Conservation (phyloP, 768 basidiomycete genomes). For the Agaricus subrufescens region DNA sequence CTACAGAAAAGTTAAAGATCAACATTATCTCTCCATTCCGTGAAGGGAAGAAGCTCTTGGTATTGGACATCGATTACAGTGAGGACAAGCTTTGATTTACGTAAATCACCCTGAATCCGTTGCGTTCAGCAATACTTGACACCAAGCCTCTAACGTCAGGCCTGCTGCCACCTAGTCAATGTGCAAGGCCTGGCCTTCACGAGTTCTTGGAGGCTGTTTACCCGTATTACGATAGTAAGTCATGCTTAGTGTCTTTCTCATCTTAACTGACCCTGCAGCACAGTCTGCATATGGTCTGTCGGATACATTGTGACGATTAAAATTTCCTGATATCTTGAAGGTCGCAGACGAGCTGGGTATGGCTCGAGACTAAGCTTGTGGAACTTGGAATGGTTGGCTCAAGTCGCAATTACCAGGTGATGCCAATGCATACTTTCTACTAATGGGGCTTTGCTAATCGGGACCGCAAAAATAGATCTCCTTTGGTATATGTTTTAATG, state of each 20-base stretch:
- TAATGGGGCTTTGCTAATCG: background rate
- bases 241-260: background rate
- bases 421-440: background rate
- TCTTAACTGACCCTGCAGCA: background rate
- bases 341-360: conserved; percentile 86
- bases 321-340: conserved; percentile 26
- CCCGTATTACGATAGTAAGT: conserved; percentile 73
- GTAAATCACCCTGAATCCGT: conserved; percentile 7
- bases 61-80: conserved; percentile 91
- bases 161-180: conserved; percentile 73
- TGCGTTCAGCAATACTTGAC: conserved; percentile 65
- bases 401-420: conserved; percentile 63
- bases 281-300: conserved; percentile 75
- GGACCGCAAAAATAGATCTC: conserved; percentile 40
- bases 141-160: conserved; percentile 83
- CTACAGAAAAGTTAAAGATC: conserved; percentile 55
- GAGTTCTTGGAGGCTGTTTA: conserved; percentile 80
- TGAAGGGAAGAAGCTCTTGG: conserved; percentile 73
- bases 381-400: conserved; percentile 83
- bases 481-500: conserved; percentile 39
- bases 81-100: conserved; percentile 15
- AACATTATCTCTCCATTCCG: conserved; percentile 76
- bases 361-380: conserved; percentile 84
- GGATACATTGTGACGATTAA: background rate
- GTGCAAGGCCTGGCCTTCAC: conserved; percentile 79